Evolutionary conservation across 257 asterid genomes (phyloP).

Genomic region (Marsdenia floribunda): DNA sequence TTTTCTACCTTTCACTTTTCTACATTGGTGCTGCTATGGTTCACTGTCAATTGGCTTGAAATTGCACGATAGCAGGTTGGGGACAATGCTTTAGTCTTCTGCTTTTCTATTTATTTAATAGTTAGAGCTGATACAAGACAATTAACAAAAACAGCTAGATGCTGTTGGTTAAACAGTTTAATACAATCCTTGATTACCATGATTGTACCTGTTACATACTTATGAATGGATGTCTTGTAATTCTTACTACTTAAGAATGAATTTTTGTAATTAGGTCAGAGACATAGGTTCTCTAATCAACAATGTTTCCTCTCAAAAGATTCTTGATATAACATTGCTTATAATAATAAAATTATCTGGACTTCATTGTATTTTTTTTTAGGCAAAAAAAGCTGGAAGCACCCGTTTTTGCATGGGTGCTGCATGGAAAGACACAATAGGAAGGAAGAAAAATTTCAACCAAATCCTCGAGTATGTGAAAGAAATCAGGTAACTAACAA

Average conservation of each 20-base stretch:
- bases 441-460: constrained; percentile 91
- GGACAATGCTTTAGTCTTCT: not conserved
- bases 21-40: not conserved
- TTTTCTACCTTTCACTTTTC: not conserved
- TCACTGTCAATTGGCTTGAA: not conserved
- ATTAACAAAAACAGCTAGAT: not conserved
- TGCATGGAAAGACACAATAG: constrained; percentile 96
- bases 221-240: not conserved
- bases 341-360: not conserved
- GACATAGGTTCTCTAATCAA: not conserved
- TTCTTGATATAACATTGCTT: not conserved
- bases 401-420: constrained; percentile 99
- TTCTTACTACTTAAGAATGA: not conserved
- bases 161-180: not conserved
- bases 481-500: constrained; percentile 66
- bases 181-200: not conserved
- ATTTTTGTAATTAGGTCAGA: not conserved
- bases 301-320: not conserved
- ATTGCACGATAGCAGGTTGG: not conserved
- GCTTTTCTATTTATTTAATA: not conserved
- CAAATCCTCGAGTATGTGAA: constrained; percentile 83
- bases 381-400: constrained; percentile 99
- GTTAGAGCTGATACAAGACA: no score
- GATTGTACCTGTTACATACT: not conserved
- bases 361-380: constrained; percentile 20